Base-by-base conservation (phyloP, 345 rosid species). In the Eucalyptus paniculata region DNA sequence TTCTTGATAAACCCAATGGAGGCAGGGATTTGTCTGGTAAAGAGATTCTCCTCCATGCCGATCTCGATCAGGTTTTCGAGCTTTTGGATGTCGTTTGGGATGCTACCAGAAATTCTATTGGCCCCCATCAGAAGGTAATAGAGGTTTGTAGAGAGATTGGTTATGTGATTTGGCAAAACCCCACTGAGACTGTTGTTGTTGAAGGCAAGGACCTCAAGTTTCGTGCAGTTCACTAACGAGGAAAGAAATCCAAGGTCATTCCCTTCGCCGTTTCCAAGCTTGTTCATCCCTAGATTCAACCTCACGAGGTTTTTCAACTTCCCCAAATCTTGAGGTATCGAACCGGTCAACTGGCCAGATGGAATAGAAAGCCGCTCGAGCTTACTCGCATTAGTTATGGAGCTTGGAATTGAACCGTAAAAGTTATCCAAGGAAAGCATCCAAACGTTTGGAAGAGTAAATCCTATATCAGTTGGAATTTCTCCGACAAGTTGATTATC, bases 311-410 rank as follows among this genome's bases (percentile, higher is more conserved):
- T 90, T 54, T 89, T 88, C 91, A 91, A 12, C 40, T 67, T n/a
- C 32, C 93, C 93, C 60, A 93, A 49, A 24, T 90, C 72, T 9
- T n/a, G 47, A 11, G 94, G 94, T 77, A 93, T 89, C 1, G 83
- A 37, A 19, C 92, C 94, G 5, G 86, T 87, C 37, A 92, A 88
- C 24, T 24, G n/a, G 87, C 87, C 88, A 2, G 1, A 3, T 10
- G 82, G 0, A 28, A 89, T 11, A 24, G 1, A 72, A 15, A 92
- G 87, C 50, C 30, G 0, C 86, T 89, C 91, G 12, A 91, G 86
- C 85, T 88, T 88, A 18, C 86, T 88, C 1, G 90, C 89, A 51
- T 91, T 91, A 32, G 90, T n/a, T 50, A 92, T 89, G 5, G 94
- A 86, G 18, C 12, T 45, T 18, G 94, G 92, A 58, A 92, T 91